A percentile compares a stretch with the other conserved stretches of the same genome.
Conservation (phyloP, 257 asterid genomes). For the Przewalskia tangutica region DNA sequence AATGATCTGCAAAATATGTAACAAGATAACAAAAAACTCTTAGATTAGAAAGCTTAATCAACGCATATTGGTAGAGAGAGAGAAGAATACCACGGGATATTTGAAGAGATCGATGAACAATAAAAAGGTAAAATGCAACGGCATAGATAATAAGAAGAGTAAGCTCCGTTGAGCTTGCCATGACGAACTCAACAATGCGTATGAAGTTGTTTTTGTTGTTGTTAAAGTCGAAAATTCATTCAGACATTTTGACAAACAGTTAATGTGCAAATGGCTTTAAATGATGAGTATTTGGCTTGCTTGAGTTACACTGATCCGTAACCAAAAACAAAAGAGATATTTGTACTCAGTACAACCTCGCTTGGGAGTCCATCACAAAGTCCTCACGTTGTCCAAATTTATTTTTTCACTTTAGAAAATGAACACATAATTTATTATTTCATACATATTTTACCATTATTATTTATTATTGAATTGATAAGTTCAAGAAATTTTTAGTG, state of each 20-base stretch:
- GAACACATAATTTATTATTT: too few relatives aligned
- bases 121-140: slow-evolving; percentile 42
- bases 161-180: slow-evolving; percentile 38
- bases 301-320: background rate
- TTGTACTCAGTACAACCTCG: too few relatives aligned
- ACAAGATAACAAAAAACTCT: background rate
- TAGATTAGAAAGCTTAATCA: background rate
- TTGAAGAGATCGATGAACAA: slow-evolving; percentile 74
- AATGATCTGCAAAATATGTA: slow-evolving; percentile 40
- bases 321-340: too few relatives aligned
- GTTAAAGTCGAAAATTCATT: background rate
- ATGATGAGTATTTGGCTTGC: background rate
- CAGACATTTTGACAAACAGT: background rate
- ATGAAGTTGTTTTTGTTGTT: background rate
- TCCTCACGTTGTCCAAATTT: too few relatives aligned
- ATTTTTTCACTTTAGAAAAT: too few relatives aligned
- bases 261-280: too few relatives aligned
- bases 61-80: background rate
- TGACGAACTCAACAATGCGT: background rate
- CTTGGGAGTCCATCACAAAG: too few relatives aligned
- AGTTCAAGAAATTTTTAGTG: too few relatives aligned
- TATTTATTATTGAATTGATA: too few relatives aligned
- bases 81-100: slow-evolving; percentile 56
- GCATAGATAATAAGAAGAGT: slow-evolving; percentile 53
- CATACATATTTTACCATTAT: too few relatives aligned